A percentile compares a stretch with the other conserved stretches of the same genome.
Conservation (phyloP, 192 early-diverging fungal species). For the Entophlyctis helioformis region DNA sequence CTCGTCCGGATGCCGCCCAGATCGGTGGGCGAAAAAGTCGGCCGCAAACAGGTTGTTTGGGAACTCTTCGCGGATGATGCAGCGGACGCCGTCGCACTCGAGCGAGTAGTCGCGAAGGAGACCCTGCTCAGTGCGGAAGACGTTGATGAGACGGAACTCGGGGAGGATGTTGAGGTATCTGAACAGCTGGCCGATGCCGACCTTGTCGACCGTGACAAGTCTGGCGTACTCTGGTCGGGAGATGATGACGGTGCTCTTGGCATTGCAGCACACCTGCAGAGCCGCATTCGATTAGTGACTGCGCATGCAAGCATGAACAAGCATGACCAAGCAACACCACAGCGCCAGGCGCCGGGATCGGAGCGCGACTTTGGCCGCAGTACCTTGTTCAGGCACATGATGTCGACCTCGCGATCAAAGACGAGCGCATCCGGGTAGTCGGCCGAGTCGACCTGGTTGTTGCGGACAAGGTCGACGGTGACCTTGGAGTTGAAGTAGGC, state of each 20-base stretch:
- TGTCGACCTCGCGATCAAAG: slow-evolving; percentile 25
- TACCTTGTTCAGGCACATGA: slow-evolving; percentile 15
- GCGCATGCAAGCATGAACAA: background rate
- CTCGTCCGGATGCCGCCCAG: too few species aligned
- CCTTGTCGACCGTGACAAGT: slow-evolving; percentile 19
- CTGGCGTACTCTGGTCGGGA: slow-evolving; percentile 13
- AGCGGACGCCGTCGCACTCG: slow-evolving; percentile 8
- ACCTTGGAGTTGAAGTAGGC: slow-evolving; percentile 38
- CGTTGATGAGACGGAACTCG: slow-evolving; percentile 24
- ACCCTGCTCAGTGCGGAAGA: slow-evolving; percentile 1
- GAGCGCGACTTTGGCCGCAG: background rate
- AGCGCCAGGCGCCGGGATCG: background rate
- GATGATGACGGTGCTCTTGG: slow-evolving; percentile 22
- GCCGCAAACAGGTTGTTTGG: slow-evolving; percentile 15
- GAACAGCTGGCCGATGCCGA: slow-evolving; percentile 45
- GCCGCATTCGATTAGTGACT: slow-evolving; percentile 1
- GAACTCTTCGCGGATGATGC: slow-evolving; percentile 23
- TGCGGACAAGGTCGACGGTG: slow-evolving; percentile 29
- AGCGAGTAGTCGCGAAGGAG: slow-evolving; percentile 25
- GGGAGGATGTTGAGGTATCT: slow-evolving; percentile 35
- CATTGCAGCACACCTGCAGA: slow-evolving; percentile 26
- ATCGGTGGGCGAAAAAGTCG: too few species aligned
- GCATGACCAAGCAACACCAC: slow-evolving; percentile 2
- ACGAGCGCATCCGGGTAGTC: slow-evolving; percentile 1
- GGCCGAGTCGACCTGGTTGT: slow-evolving; percentile 9